A percentile compares a stretch with the other conserved stretches of the same genome.
phyloP scores from a whole-genome alignment of 164 flowering plant species.

The Umbellularia californica region DNA sequence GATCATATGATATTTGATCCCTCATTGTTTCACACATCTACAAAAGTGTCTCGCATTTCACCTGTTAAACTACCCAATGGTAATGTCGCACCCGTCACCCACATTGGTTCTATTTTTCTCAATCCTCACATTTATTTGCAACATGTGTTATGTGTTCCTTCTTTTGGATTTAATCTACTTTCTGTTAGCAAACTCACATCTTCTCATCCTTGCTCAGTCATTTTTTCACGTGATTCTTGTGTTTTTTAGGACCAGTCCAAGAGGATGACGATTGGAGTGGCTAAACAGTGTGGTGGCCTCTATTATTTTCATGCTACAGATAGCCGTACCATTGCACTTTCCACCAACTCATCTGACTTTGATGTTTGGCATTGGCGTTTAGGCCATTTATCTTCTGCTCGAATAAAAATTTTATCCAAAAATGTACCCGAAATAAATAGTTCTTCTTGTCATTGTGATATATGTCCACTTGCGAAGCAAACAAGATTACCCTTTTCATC shows the following conservation, averaged over 20 bases:
- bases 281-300: neutral
- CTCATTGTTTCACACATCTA: no score
- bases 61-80: no score
- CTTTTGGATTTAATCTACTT: no score
- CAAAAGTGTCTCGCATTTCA: no score
- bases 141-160: no score
- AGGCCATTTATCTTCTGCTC: neutral
- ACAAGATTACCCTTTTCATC: neutral
- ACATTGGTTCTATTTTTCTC: no score
- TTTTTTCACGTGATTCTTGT: neutral
- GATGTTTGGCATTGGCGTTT: neutral
- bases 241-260: neutral
- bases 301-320: neutral
- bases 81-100: no score
- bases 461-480: slow-evolving; percentile 2
- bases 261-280: slow-evolving; percentile 1
- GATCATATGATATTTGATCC: no score
- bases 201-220: neutral
- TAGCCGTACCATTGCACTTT: neutral
- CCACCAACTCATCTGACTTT: no score
- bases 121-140: no score
- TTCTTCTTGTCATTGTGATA: neutral
- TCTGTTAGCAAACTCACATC: no score
- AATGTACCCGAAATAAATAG: no score
- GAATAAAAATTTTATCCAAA: neutral